Percentiles rank a stretch among this genome's conserved stretches.
Conservation (phyloP, 352 stramenopile species). For the Globisporangium barbulae region DNA sequence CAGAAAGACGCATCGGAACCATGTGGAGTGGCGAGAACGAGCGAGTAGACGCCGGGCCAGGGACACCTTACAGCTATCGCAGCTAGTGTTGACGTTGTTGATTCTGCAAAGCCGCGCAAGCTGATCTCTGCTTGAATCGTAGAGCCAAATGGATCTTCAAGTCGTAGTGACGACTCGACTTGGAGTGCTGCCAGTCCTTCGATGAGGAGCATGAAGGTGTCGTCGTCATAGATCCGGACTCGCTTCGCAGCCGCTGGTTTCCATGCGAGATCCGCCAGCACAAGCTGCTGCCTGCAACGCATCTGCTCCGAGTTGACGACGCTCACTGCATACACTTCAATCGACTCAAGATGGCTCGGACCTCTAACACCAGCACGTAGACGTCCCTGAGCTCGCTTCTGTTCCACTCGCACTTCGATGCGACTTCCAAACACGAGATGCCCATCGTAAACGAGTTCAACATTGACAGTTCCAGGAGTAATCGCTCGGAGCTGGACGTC, state of each 20-base stretch:
- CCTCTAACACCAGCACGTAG: background rate
- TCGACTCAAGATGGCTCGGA: background rate
- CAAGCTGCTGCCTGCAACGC: background rate
- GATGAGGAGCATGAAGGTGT: conserved; percentile 11
- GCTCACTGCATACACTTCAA: conserved; percentile 3
- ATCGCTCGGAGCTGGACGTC: background rate
- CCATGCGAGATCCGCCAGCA: conserved; percentile 11
- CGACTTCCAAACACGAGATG: conserved; percentile 6
- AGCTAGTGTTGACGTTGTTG: background rate
- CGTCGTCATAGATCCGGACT: conserved; percentile 4
- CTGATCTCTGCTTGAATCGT: background rate
- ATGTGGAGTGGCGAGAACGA: background rate
- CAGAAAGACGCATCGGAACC: background rate
- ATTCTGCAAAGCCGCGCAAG: background rate
- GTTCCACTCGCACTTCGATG: conserved; percentile 3
- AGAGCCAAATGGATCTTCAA: background rate
- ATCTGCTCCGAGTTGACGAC: background rate
- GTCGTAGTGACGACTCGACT: background rate
- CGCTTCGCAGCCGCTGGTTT: background rate
- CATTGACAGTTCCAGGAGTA: background rate
- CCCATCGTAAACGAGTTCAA: conserved; percentile 4
- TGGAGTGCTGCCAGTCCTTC: background rate
- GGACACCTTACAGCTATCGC: background rate
- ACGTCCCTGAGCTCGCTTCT: background rate
- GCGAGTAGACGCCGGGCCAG: background rate